Evolutionary conservation across 2,329 filamentous ascomycete genomes (phyloP).

Genomic region (Didymella pomorum): DNA sequence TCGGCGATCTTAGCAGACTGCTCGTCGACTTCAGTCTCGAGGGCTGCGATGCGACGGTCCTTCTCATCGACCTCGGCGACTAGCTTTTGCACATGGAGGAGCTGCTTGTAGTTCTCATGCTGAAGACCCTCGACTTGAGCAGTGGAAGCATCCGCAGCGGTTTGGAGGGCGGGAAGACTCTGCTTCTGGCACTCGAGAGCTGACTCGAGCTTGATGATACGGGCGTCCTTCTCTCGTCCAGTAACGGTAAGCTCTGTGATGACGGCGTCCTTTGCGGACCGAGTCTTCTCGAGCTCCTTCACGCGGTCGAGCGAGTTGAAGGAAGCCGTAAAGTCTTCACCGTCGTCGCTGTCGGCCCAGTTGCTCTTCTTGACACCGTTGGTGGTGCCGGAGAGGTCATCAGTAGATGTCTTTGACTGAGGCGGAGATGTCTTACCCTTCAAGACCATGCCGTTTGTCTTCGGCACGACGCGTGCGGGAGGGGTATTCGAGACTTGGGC

Average conservation of each 20-base stretch:
- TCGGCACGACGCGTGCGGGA: not conserved
- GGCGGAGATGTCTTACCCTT: not conserved
- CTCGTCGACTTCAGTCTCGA: constrained; percentile 25
- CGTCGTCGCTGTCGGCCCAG: constrained; percentile 35
- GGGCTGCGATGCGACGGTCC: constrained; percentile 20
- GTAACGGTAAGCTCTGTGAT: constrained; percentile 18
- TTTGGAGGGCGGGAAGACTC: constrained; percentile 18
- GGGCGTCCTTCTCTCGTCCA: constrained; percentile 16
- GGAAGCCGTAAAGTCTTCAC: constrained; percentile 23
- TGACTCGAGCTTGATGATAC: constrained; percentile 24
- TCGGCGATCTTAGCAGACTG: constrained; percentile 19
- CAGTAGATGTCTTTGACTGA: not conserved
- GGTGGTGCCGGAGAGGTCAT: not conserved
- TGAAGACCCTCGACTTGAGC: constrained; percentile 13
- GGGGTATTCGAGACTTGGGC: not conserved
- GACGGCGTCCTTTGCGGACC: constrained; percentile 15
- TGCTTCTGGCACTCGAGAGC: constrained; percentile 9
- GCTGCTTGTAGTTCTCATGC: constrained; percentile 13
- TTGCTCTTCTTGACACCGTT: constrained; percentile 22
- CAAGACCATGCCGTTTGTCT: not conserved
- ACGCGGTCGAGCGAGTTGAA: constrained; percentile 9
- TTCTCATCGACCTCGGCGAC: constrained; percentile 28
- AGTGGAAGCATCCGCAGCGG: constrained; percentile 2
- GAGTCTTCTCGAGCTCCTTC: constrained; percentile 22
- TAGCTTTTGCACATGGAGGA: constrained; percentile 25